Conservation (phyloP, 108 stramenopile species). For the Hondaea fermentalgiana region DNA sequence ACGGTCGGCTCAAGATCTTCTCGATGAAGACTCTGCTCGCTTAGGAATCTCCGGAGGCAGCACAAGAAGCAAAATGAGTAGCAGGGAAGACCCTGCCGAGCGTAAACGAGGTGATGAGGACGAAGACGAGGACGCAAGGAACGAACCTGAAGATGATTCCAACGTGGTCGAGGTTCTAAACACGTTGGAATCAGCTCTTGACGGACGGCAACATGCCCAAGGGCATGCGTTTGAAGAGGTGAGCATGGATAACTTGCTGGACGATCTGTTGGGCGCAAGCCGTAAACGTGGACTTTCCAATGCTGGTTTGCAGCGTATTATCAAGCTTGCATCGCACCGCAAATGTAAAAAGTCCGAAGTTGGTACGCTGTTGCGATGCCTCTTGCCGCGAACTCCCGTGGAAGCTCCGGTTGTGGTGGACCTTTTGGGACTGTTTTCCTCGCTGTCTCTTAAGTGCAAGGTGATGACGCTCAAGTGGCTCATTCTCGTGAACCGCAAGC, state of each 20-base stretch:
- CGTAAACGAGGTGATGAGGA: too few species aligned
- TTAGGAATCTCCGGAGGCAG: too few species aligned
- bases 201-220: background rate
- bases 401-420: background rate
- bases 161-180: background rate
- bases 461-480: background rate
- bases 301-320: background rate
- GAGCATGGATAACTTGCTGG: background rate
- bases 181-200: background rate
- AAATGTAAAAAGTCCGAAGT: background rate
- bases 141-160: background rate
- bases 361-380: background rate
- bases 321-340: background rate
- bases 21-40: too few species aligned
- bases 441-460: background rate
- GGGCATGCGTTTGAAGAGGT: conserved; percentile 2
- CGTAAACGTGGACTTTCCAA: background rate
- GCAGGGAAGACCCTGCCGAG: too few species aligned
- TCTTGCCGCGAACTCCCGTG: background rate
- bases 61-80: too few species aligned
- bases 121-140: background rate
- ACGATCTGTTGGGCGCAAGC: background rate
- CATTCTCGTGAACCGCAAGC: background rate
- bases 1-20: too few species aligned
- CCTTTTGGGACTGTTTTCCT: background rate